phyloP scores from a whole-genome alignment of 495 filamentous ascomycete genomes.

The Immersiella caudata region DNA sequence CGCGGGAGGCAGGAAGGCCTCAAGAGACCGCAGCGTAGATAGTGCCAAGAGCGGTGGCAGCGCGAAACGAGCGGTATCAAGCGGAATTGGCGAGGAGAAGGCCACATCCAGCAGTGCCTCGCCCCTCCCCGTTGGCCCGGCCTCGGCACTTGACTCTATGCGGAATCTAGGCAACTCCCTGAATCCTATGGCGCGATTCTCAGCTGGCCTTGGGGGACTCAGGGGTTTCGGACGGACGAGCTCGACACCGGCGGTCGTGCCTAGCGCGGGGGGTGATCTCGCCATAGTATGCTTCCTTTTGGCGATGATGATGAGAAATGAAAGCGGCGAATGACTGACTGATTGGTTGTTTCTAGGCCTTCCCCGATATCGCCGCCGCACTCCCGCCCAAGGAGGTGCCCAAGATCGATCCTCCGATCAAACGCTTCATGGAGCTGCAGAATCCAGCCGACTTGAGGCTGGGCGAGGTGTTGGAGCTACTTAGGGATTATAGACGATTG shows the following conservation, averaged over 20 bases:
- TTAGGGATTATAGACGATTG: slow-evolving; percentile 86
- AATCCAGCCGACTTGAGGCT: slow-evolving; percentile 77
- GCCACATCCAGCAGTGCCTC: slow-evolving; percentile 17
- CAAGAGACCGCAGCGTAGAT: slow-evolving; percentile 76
- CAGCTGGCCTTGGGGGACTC: slow-evolving; percentile 66
- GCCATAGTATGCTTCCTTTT: slow-evolving; percentile 47
- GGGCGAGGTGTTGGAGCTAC: slow-evolving; percentile 76
- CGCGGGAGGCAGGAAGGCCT: slow-evolving; percentile 55
- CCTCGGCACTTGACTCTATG: slow-evolving; percentile 71
- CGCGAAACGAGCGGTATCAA: slow-evolving; percentile 51
- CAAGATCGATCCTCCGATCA: slow-evolving; percentile 71
- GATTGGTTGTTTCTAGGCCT: slow-evolving; percentile 52
- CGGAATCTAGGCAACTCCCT: slow-evolving; percentile 79
- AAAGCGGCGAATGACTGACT: neutral
- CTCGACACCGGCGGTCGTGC: slow-evolving; percentile 29
- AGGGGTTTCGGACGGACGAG: slow-evolving; percentile 70
- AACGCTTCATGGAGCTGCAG: slow-evolving; percentile 78
- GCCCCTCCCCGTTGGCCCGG: slow-evolving; percentile 53
- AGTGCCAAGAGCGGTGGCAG: slow-evolving; percentile 65
- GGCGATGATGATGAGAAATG: neutral
- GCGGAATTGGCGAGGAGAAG: slow-evolving; percentile 33
- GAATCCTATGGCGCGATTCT: slow-evolving; percentile 80
- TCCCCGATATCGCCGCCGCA: slow-evolving; percentile 59
- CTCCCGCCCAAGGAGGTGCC: slow-evolving; percentile 53
- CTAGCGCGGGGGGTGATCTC: slow-evolving; percentile 48